Base-by-base conservation (phyloP, 2,329 filamentous ascomycete species). In the Pestalotiopsis fici region DNA sequence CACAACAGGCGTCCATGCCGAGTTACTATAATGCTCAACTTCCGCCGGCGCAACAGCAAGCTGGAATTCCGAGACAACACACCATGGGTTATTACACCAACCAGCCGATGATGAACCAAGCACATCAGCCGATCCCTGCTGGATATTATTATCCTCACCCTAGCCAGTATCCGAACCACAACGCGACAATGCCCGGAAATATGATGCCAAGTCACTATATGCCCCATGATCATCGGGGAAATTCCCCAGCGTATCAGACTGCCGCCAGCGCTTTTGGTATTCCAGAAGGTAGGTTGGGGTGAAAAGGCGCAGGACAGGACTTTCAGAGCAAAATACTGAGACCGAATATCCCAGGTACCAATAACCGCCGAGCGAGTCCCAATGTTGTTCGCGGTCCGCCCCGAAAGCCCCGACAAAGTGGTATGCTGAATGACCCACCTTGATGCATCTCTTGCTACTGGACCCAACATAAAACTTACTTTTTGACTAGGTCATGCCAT, bases 401-500 rank as follows among this genome's bases (percentile, higher is more conserved):
- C 2, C 79, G 85, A 68, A 88, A 88, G 69, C 86, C 88, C 68
- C 84, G 85, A 68, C 88, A 90, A 76, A 90, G 86, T 75, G 88
- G 88, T 90, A 79, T 79, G 86, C 75, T 59, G 73, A 64, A 76
- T 63, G 63, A n/a, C 64, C 7, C 5, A 61, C 64, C 35, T 31
- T 67, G 39, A 64, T 70, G 12, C 56, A 47, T 61, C 25, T 23
- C 43, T n/a, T 50, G 43, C 18, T 18, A 50, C 43, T 21, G 15
- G 9, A 23, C n/a, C 21, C 43, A 50, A n/a, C 13, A 15, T 43
- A 50, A 50, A 50, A 31, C 57, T 60, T 7, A 60, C 57, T 18
- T 35, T 28, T 25, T 37, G 55, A 39, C 43, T 50, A 83, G 95
- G 95, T 1, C 93, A 97, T 77, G 95, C 95, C 0, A 90, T 98